These are phyloP conservation scores for Monosporascus sp. DNA, from an alignment of 2,329 filamentous ascomycete species.

Conservation along the genomic window DNA sequence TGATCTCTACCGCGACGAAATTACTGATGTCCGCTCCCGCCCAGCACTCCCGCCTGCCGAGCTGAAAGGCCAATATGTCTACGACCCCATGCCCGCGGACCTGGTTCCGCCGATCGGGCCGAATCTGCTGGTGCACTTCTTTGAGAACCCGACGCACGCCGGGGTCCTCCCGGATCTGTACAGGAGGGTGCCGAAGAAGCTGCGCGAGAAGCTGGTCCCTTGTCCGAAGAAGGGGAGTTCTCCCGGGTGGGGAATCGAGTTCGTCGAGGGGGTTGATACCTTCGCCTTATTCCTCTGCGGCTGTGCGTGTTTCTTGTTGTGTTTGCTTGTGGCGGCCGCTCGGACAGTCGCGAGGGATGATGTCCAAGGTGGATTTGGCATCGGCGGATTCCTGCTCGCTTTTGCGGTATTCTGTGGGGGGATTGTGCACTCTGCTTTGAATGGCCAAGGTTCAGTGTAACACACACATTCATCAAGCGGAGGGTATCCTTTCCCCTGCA, in stretches of 20 bases:
- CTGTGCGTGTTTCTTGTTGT: conserved; percentile 12
- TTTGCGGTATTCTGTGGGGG: conserved; percentile 17
- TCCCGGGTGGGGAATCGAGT: conserved; percentile 22
- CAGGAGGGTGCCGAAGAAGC: conserved; percentile 20
- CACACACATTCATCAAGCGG: no score
- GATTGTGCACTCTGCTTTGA: no score
- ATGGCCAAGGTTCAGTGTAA: no score
- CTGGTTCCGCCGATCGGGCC: conserved; percentile 20
- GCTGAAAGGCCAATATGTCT: conserved; percentile 13
- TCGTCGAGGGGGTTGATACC: conserved; percentile 19
- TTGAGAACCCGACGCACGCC: conserved; percentile 22
- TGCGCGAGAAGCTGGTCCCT: conserved; percentile 16
- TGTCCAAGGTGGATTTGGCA: conserved; percentile 22
- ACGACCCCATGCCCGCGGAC: conserved; percentile 19
- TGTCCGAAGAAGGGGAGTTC: conserved; percentile 17
- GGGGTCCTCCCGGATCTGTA: conserved; percentile 15
- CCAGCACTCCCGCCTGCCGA: conserved; percentile 8
- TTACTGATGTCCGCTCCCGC: conserved; percentile 8
- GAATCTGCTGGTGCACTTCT: conserved; percentile 21
- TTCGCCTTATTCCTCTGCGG: conserved; percentile 15
- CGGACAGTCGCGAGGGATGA: conserved; percentile 18
- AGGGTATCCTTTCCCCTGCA: no score
- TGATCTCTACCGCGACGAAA: conserved; percentile 10
- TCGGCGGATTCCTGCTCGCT: conserved; percentile 21
- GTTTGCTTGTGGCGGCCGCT: conserved; percentile 12